Percentiles rank a stretch among this genome's conserved stretches.
Evolutionary conservation across 441 rosid species (phyloP).

Genomic region (Euphorbia celastroides): DNA sequence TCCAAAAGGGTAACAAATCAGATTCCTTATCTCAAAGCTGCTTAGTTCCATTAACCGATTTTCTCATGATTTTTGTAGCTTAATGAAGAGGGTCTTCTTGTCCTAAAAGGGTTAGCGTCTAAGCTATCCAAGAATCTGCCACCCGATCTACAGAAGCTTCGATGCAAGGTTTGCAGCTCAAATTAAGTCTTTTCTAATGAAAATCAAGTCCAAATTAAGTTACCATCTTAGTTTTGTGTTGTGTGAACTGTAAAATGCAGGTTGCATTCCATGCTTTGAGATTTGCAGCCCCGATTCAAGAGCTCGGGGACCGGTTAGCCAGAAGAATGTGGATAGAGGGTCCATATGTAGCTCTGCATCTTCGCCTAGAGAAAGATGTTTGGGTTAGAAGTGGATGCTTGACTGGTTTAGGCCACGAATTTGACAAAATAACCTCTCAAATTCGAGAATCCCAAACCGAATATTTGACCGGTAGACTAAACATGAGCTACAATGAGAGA

Average conservation of each 20-base stretch:
- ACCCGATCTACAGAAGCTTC: slow-evolving; percentile 79
- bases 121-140: slow-evolving; percentile 78
- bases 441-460: slow-evolving; percentile 39
- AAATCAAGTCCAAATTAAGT: not conserved
- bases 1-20: slow-evolving; percentile 38
- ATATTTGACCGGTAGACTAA: slow-evolving; percentile 57
- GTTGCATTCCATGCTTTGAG: slow-evolving; percentile 80
- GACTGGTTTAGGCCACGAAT: slow-evolving; percentile 55
- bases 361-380: slow-evolving; percentile 81
- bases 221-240: not conserved
- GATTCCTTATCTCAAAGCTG: not conserved
- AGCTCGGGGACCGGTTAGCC: slow-evolving; percentile 44
- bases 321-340: slow-evolving; percentile 65
- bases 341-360: slow-evolving; percentile 72
- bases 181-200: not conserved
- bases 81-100: slow-evolving; percentile 61
- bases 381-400: not conserved
- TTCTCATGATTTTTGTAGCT: slow-evolving; percentile 34
- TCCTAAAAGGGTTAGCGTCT: slow-evolving; percentile 72
- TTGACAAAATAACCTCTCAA: slow-evolving; percentile 39
- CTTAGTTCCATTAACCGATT: not conserved
- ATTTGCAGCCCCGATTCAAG: slow-evolving; percentile 21
- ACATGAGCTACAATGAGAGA: slow-evolving; percentile 47
- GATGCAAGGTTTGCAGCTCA: slow-evolving; percentile 54
- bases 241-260: slow-evolving; percentile 33